Evolutionary conservation across 192 early-diverging fungal genomes (phyloP), one percentile per base, ranked within the genome.

Genomic region (Entomortierella chlamydospora): DNA sequence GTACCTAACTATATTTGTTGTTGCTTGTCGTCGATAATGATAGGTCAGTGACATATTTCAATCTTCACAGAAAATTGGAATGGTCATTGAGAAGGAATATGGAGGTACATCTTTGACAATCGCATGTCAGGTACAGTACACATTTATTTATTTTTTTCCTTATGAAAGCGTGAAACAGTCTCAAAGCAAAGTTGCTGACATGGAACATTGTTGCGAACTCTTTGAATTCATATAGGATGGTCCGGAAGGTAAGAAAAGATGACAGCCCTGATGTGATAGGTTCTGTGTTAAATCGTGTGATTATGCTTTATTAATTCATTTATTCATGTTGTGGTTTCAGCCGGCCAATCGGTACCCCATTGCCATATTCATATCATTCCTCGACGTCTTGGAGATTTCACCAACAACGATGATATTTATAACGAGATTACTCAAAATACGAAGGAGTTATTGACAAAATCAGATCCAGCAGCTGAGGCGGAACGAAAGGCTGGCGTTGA

Each of bases 321-420:
- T n/a, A n/a, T n/a, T n/a, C n/a, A n/a, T n/a, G n/a, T n/a, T n/a
- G n/a, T n/a, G n/a, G n/a, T n/a, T n/a, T n/a, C n/a, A 79, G 76
- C 76, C 29, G 76, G 76, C 8, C 76, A 95, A 78, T 87, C 95
- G 23, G 95, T 99, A 6, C 88, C 92, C 12, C 97, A 99, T 81
- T 91, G 93, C 10, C 97, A 99, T 64, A 78, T 97, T 30, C 97
- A 99, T 81, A 68, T 99, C 29, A 95, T 99, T 45, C 96, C 97
- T 42, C 87, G 97, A 12, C 83, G 78, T 37, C 68, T 80, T 20
- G 93, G 93, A 29, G 95, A 99, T 70, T 96, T 87, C 84, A 83
- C 84, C 15, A 85, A 93, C 61, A 97, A 97, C 62, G 95, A 99
- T 79, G 94, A 96, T 42, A 91, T 97, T 45, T 96, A 97, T 63